Evolutionary conservation across 176 grass and related monocot genomes (phyloP).

Genomic region (Leersia perrieri): DNA sequence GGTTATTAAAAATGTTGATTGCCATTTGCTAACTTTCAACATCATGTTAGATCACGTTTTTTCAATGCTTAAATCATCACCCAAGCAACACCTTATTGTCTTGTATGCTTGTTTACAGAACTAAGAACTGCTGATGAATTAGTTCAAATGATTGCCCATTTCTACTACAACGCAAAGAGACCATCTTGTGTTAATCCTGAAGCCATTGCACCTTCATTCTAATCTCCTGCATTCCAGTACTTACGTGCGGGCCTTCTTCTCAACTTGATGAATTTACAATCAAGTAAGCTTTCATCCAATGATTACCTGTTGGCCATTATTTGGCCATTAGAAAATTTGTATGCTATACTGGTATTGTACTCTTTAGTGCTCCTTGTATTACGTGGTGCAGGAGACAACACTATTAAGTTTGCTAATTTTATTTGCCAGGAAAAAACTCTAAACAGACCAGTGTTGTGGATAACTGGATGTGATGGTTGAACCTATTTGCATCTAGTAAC

Average conservation of each 20-base stretch:
- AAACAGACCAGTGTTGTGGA: not conserved
- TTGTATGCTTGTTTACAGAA: constrained; percentile 33
- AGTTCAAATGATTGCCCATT: constrained; percentile 72
- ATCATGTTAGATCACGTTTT: not conserved
- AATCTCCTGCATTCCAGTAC: constrained; percentile 7
- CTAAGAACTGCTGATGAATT: constrained; percentile 68
- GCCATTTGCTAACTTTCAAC: not conserved
- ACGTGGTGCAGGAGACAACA: constrained; percentile 3
- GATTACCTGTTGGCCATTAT: not conserved
- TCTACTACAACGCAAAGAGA: constrained; percentile 95
- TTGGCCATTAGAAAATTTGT: not conserved
- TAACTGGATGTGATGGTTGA: not conserved
- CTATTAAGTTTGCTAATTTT: not conserved
- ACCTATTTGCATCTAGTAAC: not conserved
- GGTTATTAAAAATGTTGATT: not conserved
- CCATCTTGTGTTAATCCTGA: constrained; percentile 72
- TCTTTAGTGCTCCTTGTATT: constrained; percentile 1
- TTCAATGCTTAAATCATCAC: not conserved
- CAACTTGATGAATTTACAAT: not conserved
- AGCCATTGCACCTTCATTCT: constrained; percentile 42
- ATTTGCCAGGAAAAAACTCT: not conserved
- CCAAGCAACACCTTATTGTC: not conserved
- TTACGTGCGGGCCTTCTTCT: not conserved
- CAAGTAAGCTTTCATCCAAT: not conserved
- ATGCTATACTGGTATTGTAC: not conserved